These are phyloP conservation scores for Achlya hypogyna DNA, from an alignment of 352 stramenopile genomes.

Conservation along the genomic window DNA sequence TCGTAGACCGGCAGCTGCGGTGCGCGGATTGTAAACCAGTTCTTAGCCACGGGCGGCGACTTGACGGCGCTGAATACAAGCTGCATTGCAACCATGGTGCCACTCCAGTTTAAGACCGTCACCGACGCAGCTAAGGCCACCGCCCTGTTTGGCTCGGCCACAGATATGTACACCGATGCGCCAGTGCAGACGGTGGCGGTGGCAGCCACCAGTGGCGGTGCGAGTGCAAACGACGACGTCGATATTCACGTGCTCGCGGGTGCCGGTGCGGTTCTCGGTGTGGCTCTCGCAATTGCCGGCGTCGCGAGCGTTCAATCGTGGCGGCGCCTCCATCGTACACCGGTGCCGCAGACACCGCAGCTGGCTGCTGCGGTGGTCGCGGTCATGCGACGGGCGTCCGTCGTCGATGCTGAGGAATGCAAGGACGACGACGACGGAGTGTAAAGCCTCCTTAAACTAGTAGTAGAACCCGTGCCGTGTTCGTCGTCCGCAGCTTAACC, in stretches of 20 bases:
- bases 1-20: constrained; percentile 17
- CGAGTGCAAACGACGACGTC: background rate
- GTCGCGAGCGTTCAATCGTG: background rate
- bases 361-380: background rate
- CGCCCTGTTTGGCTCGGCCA: background rate
- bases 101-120: background rate
- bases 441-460: too few relatives aligned
- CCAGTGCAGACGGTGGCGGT: background rate
- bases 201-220: too few relatives aligned
- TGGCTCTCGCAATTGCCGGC: background rate
- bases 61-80: constrained; percentile 23
- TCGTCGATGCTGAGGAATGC: background rate
- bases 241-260: background rate
- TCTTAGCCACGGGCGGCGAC: constrained; percentile 19
- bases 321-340: background rate
- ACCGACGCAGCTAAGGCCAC: background rate
- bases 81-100: constrained; percentile 21
- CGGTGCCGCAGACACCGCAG: background rate
- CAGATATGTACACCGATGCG: background rate
- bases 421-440: background rate
- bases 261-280: background rate
- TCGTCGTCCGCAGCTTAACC: too few relatives aligned
- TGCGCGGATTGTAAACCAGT: constrained; percentile 21
- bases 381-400: background rate
- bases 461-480: too few relatives aligned